Base-by-base conservation (phyloP, 345 rosid genomes). In the Acer yangbiense region DNA sequence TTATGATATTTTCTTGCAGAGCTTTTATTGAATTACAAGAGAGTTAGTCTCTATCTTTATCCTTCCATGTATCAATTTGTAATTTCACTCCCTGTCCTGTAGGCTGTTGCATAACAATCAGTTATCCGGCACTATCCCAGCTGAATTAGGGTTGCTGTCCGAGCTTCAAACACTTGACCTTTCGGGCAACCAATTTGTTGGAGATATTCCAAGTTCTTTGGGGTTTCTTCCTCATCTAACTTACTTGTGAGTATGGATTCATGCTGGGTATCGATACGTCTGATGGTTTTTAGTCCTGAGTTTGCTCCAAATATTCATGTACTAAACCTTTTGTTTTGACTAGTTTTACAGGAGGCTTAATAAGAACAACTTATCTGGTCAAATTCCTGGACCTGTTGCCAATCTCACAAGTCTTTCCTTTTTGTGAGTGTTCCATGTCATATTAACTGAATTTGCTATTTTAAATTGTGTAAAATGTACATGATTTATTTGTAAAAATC, bases 141-240 rank as follows among this genome's bases (percentile, higher is more conserved):
- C 76, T 50, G 97, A 90, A 85, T 83, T 91, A 71, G 98, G 97
- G 29, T 87, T 82, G 76, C 93, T 93, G 10, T 83, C 79, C 9
- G 91, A 88, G 78, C 97, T 93, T 76, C 88, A 92, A 78, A 90
- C 93, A 3, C 94, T 96, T 61, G 99, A 96, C 82, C 90, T 94
- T 69, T 96, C 98, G 2, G 92, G 91, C n/a, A 96, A 96, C 79
- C 90, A 77, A 69, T 85, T 96, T 71, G 84, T 75, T 67, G 98
- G 99, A 20, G 83, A 73, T 72, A 89, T 96, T 84, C 99, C 99
- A 18, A 88, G 90, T 72, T 87, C 97, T 64, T 79, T 96, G 87
- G 97, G 99, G 57, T 82, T 85, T 74, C 85, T 94, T 39, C 76
- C 88, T 73, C 90, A 76, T 80, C 83, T 94, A 80, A 96, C 84